A percentile compares a stretch with the other conserved stretches of the same genome.
Conservation (phyloP, 1,139 yeast species). For the Pichia kudriavzevii region DNA sequence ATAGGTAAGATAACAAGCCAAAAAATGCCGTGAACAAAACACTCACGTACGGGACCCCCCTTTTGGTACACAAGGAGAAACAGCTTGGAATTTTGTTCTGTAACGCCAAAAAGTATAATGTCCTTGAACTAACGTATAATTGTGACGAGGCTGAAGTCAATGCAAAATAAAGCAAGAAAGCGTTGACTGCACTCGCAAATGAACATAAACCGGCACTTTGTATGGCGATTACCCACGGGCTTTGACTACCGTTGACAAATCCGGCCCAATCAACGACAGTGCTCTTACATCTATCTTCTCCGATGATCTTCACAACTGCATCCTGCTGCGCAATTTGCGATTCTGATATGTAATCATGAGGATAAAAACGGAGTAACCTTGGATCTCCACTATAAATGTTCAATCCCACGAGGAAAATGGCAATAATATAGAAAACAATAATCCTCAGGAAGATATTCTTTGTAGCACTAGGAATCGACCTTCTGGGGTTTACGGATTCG, state of each 20-base stretch:
- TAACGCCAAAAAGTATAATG: constrained; percentile 65
- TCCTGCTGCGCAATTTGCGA: constrained; percentile 13
- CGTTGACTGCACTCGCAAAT: constrained; percentile 56
- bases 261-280: constrained; percentile 39
- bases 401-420: constrained; percentile 65
- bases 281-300: constrained; percentile 29
- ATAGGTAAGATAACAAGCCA: constrained; percentile 53
- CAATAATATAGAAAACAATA: constrained; percentile 56
- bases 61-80: constrained; percentile 51
- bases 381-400: constrained; percentile 74
- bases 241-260: constrained; percentile 52
- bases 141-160: constrained; percentile 73
- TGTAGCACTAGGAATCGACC: constrained; percentile 72
- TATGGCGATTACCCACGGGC: constrained; percentile 77
- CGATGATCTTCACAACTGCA: constrained; percentile 22
- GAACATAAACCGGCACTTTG: constrained; percentile 62
- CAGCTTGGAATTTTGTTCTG: constrained; percentile 61
- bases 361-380: constrained; percentile 47
- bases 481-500: constrained; percentile 76
- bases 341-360: constrained; percentile 7
- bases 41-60: constrained; percentile 69
- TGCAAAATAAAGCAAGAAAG: constrained; percentile 65
- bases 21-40: constrained; percentile 56
- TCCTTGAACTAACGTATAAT: constrained; percentile 70
- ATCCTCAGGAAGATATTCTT: constrained; percentile 69